These are phyloP conservation scores for Paraconiothyrium sp. DNA, from an alignment of 2,329 filamentous ascomycete genomes.

Conservation along the genomic window DNA sequence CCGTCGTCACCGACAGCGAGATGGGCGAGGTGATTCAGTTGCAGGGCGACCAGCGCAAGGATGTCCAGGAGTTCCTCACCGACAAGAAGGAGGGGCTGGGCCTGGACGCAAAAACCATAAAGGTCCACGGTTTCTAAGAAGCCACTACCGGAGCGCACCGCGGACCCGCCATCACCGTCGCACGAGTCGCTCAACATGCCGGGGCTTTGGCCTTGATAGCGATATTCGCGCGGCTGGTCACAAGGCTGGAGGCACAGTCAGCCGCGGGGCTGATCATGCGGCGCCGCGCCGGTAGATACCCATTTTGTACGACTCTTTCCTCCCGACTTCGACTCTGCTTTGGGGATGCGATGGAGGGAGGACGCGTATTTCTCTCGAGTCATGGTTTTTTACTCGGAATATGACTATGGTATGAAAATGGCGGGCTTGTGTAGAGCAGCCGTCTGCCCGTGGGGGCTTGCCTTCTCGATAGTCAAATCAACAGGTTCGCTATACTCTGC, in stretches of 20 bases:
- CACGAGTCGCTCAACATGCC: neutral
- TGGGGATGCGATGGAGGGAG: constrained; percentile 21
- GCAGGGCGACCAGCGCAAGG: constrained; percentile 98
- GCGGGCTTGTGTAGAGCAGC: constrained; percentile 18
- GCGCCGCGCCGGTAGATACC: constrained; percentile 33
- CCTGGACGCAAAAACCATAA: constrained; percentile 96
- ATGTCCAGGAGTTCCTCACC: constrained; percentile 96
- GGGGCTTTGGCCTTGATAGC: constrained; percentile 10
- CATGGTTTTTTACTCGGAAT: constrained; percentile 15
- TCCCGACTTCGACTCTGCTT: constrained; percentile 27
- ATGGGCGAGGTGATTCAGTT: constrained; percentile 99
- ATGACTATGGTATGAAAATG: constrained; percentile 19
- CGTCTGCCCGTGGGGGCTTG: constrained; percentile 19
- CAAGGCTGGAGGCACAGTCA: constrained; percentile 17
- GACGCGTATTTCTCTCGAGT: constrained; percentile 19
- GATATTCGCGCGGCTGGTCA: constrained; percentile 3
- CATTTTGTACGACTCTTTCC: constrained; percentile 32
- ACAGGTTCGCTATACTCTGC: constrained; percentile 15
- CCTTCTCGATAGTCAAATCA: constrained; percentile 21
- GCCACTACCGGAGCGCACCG: constrained; percentile 12
- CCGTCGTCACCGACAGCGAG: constrained; percentile 92
- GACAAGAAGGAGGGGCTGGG: constrained; percentile 95
- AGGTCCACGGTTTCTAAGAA: constrained; percentile 66
- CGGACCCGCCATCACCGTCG: constrained; percentile 14
- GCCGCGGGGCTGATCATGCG: constrained; percentile 28